These are phyloP conservation scores for Ligustrum vulgare DNA, from an alignment of 257 asterid genomes.

Conservation along the genomic window DNA sequence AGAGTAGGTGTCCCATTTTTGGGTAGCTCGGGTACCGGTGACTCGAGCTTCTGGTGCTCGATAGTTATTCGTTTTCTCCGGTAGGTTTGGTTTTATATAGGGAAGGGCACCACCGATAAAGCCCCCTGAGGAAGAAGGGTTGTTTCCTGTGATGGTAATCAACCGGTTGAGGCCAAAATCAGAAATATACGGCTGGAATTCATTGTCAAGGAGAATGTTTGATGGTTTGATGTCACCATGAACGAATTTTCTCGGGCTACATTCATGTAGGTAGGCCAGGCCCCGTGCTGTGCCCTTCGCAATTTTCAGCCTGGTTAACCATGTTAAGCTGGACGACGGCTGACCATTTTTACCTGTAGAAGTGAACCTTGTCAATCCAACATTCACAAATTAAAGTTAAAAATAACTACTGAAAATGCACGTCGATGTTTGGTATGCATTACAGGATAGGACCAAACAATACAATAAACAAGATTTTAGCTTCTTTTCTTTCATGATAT, in stretches of 20 bases:
- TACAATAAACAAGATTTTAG: background rate
- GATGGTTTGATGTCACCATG: slow-evolving; percentile 87
- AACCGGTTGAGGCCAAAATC: slow-evolving; percentile 91
- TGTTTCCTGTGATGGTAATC: slow-evolving; percentile 84
- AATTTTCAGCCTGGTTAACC: slow-evolving; percentile 71
- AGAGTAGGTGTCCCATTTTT: slow-evolving; percentile 94
- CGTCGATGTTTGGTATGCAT: background rate
- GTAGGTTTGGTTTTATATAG: slow-evolving; percentile 54
- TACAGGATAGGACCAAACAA: background rate
- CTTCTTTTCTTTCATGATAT: too few relatives aligned
- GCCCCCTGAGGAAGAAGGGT: slow-evolving; percentile 83
- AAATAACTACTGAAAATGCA: background rate
- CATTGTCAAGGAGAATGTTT: slow-evolving; percentile 84
- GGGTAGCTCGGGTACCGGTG: slow-evolving; percentile 65
- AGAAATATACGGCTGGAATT: slow-evolving; percentile 65
- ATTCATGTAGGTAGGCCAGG: slow-evolving; percentile 88
- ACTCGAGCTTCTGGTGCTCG: slow-evolving; percentile 81
- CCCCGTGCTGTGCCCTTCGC: slow-evolving; percentile 80
- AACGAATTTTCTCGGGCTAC: slow-evolving; percentile 88
- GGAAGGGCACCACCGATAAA: slow-evolving; percentile 88
- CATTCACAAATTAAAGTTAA: background rate
- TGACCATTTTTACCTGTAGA: slow-evolving; percentile 66
- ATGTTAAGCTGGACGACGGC: slow-evolving; percentile 58
- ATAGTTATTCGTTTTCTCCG: slow-evolving; percentile 60
- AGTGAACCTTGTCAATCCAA: slow-evolving; percentile 6